Conservation (phyloP, 1,284 basidiomycete species). For the Vanrija pseudolonga region DNA sequence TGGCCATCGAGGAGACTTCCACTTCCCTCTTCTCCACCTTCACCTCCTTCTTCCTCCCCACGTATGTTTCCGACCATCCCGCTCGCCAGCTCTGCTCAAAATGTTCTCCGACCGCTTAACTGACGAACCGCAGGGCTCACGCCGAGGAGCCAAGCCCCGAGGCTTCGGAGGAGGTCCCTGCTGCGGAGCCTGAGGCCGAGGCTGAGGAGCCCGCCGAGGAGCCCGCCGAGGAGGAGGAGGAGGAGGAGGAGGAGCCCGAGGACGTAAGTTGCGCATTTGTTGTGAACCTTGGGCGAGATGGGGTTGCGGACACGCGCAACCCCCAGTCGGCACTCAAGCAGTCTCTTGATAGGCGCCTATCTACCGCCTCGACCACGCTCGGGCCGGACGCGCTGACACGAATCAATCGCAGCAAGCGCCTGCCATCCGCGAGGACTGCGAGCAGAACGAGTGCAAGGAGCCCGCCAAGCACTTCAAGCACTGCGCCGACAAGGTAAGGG, state of each 20-base stretch:
- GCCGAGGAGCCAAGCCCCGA: constrained; percentile 47
- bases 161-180: constrained; percentile 38
- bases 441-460: constrained; percentile 64
- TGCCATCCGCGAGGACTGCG: constrained; percentile 68
- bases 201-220: constrained; percentile 39
- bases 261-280: constrained; percentile 60
- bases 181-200: constrained; percentile 44
- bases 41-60: constrained; percentile 36
- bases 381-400: background rate
- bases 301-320: background rate
- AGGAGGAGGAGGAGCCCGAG: constrained; percentile 69
- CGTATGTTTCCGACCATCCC: constrained; percentile 24
- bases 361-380: background rate
- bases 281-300: background rate
- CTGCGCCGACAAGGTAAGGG: constrained; percentile 74
- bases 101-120: no score
- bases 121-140: constrained; percentile 36
- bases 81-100: no score
- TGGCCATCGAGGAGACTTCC: constrained; percentile 19
- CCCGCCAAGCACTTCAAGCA: constrained; percentile 81
- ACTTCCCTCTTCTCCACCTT: constrained; percentile 35
- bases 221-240: constrained; percentile 50
- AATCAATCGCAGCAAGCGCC: constrained; percentile 57
- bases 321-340: background rate
- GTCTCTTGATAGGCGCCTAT: background rate